phyloP scores from a whole-genome alignment of 148 eudicot genomes.

The Polygonum aviculare region DNA sequence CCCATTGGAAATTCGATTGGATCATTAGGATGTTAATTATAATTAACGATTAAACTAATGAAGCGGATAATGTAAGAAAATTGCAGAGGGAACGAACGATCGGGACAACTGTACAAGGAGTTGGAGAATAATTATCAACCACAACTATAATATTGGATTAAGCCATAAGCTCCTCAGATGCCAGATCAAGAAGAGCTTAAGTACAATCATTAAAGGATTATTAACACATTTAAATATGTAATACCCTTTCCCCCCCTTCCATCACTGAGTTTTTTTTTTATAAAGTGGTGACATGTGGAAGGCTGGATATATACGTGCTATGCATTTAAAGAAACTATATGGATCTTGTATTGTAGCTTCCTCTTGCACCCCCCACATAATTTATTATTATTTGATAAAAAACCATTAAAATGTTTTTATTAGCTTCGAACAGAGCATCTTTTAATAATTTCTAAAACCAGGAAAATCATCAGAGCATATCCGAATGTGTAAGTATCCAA shows the following conservation, averaged over 20 bases:
- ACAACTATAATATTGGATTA: neutral
- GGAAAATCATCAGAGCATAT: too few species aligned
- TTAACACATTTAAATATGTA: neutral
- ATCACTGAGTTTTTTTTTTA: neutral
- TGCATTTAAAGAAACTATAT: neutral
- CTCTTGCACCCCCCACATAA: neutral
- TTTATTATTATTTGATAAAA: too few species aligned
- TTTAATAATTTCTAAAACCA: too few species aligned
- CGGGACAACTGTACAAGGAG: neutral
- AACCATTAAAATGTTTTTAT: neutral
- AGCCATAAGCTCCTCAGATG: neutral
- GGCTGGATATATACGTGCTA: neutral
- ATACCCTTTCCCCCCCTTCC: neutral
- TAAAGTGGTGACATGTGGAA: neutral
- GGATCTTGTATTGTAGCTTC: neutral
- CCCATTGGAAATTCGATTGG: too few species aligned
- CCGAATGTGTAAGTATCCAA: too few species aligned
- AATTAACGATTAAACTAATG: neutral
- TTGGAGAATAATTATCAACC: neutral
- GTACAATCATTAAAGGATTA: neutral
- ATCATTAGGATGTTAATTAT: neutral
- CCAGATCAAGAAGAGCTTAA: neutral
- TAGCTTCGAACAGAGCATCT: too few species aligned
- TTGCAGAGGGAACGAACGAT: neutral
- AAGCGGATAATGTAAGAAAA: conserved; percentile 2